Conservation (phyloP, 345 rosid genomes). For the Eutrema heterophyllum region DNA sequence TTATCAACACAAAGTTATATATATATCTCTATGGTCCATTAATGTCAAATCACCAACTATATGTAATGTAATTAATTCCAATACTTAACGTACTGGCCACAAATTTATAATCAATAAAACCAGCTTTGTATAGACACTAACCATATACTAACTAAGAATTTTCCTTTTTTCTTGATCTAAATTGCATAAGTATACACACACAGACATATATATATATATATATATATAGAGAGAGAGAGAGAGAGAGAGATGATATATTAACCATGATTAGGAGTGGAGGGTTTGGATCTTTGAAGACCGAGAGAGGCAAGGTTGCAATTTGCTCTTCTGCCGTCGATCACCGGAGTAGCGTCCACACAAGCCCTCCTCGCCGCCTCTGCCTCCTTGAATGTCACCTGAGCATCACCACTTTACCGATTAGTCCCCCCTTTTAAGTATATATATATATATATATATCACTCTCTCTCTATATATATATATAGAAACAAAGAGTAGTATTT, state of each 20-base stretch:
- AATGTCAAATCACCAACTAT: slow-evolving; percentile 4
- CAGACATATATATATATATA: background rate
- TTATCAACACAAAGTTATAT: background rate
- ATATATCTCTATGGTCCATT: slow-evolving; percentile 7
- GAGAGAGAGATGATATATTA: background rate
- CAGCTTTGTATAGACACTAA: background rate
- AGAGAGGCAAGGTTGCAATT: slow-evolving; percentile 93
- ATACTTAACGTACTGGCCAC: background rate
- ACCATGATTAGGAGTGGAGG: slow-evolving; percentile 94
- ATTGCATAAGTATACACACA: background rate
- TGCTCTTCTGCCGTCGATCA: slow-evolving; percentile 96
- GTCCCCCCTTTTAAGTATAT: background rate
- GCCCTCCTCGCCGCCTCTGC: slow-evolving; percentile 93
- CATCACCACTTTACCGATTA: slow-evolving; percentile 9
- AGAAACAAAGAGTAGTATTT: slow-evolving; percentile 19
- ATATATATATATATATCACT: background rate
- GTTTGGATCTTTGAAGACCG: slow-evolving; percentile 96
- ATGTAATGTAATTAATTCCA: background rate
- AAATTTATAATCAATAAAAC: background rate
- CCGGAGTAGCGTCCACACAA: slow-evolving; percentile 89
- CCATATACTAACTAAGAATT: background rate
- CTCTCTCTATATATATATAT: background rate
- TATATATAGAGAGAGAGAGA: background rate
- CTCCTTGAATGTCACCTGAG: slow-evolving; percentile 80
- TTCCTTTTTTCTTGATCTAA: background rate